Conservation (phyloP, 306 rosid genomes). For the Ormosia semicastrata region DNA sequence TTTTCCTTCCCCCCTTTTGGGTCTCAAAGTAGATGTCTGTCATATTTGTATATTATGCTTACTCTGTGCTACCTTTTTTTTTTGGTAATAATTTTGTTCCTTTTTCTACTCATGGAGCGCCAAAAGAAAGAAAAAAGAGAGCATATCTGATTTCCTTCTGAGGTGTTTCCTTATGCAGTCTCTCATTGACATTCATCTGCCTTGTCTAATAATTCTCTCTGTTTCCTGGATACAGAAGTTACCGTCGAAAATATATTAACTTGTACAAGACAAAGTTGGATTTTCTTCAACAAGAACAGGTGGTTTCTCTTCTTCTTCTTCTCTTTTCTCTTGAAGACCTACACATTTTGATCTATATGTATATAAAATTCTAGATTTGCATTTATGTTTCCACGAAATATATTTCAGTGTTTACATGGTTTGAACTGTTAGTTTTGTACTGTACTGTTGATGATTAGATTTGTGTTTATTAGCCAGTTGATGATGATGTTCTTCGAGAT, state of each 20-base stretch:
- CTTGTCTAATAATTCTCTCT: constrained; percentile 7
- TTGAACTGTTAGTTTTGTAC: background rate
- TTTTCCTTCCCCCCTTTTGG: background rate
- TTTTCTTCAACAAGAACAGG: constrained; percentile 85
- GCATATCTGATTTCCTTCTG: background rate
- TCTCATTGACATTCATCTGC: constrained; percentile 5
- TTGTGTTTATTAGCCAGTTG: constrained; percentile 63
- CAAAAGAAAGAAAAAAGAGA: background rate
- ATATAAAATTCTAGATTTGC: constrained; percentile 4
- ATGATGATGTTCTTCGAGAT: constrained; percentile 57
- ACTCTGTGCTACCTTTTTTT: background rate
- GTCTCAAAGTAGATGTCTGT: background rate
- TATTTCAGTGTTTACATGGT: background rate
- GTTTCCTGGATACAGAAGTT: constrained; percentile 55
- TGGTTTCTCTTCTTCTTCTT: constrained; percentile 24
- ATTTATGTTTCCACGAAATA: background rate
- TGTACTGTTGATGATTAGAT: constrained; percentile 13
- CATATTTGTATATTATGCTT: background rate
- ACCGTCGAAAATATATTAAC: constrained; percentile 73
- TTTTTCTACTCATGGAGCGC: background rate
- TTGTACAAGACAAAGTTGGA: constrained; percentile 79
- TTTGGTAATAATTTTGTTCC: background rate
- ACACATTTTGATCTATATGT: background rate
- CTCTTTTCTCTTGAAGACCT: background rate
- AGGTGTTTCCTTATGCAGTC: constrained; percentile 15